Base-by-base conservation (phyloP, 2,329 filamentous ascomycete genomes). In the Fusarium metavorans region DNA sequence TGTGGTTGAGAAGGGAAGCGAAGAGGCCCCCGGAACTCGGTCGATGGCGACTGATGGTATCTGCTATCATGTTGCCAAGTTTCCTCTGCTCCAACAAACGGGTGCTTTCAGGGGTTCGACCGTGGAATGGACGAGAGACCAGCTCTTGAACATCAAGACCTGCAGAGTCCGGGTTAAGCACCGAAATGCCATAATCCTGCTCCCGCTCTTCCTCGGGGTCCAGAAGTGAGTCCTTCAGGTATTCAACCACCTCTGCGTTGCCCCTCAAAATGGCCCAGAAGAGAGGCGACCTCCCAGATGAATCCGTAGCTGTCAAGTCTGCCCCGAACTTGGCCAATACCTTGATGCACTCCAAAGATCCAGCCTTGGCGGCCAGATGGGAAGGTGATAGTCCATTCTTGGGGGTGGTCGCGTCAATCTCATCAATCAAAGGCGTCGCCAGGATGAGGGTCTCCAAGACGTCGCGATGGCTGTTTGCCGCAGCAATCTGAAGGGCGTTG, bases 401-500 rank as follows among this genome's bases (percentile, higher is more conserved):
- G 2, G 67, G n/a, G n/a, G 70, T 76, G 13, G 32, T 35, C 6
- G 69, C 27, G 9, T 75, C 41, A 6, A 78, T 54, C 13, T 63
- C 37, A 3, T 48, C 20, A 10, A 14, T 32, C 16, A 77, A 23
- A 6, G 66, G 54, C 2, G 77, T 77, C n/a, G 68, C 56, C 18
- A 71, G 59, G 5, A 79, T n/a, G 4, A 79, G 68, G 0, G 66
- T 30, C 14, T 64, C 68, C 43, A 79, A 13, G 34, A 61, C 16
- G 58, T 74, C 57, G 25, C 68, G 41, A 37, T 68, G 71, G 0
- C 73, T 69, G 2, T 71, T 58, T 4, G 59, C 59, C 43, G 77
- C 76, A 11, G 77, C 77, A 37, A 79, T 66, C 35, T 79, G 77
- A 13, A 79, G 59, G 6, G 75, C 71, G 27, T 76, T 78, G 34